These are phyloP conservation scores for Salmacisia buchloeana DNA, from an alignment of 1,284 basidiomycete genomes.

Conservation along the genomic window DNA sequence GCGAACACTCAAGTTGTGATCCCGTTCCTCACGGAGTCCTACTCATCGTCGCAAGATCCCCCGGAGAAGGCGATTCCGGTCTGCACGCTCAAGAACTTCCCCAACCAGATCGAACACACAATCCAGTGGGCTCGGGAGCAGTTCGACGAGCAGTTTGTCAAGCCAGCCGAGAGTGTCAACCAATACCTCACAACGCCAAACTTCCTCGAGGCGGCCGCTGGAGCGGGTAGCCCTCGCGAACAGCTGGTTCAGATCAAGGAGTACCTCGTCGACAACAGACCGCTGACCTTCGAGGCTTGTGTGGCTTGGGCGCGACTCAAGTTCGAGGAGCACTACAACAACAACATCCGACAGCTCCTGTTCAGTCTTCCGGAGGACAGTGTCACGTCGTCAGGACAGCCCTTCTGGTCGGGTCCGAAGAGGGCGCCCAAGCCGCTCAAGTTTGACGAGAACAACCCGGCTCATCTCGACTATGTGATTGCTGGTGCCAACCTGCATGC, in stretches of 20 bases:
- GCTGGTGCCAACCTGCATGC: constrained; percentile 94
- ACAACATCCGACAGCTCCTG: constrained; percentile 85
- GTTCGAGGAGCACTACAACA: constrained; percentile 91
- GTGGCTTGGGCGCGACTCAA: constrained; percentile 93
- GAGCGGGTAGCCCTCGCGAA: constrained; percentile 1
- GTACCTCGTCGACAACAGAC: constrained; percentile 85
- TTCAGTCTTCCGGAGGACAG: constrained; percentile 93
- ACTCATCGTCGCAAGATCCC: constrained; percentile 96
- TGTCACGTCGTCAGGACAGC: constrained; percentile 78
- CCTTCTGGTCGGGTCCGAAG: constrained; percentile 75
- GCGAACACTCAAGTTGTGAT: constrained; percentile 96
- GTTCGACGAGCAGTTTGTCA: constrained; percentile 89
- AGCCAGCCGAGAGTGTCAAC: constrained; percentile 90
- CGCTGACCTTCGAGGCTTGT: constrained; percentile 93
- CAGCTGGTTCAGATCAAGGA: constrained; percentile 85
- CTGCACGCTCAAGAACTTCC: constrained; percentile 99
- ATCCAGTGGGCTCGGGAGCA: constrained; percentile 88
- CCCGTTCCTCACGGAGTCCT: constrained; percentile 92
- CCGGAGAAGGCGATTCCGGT: constrained; percentile 97
- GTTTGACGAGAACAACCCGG: constrained; percentile 77
- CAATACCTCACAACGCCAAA: constrained; percentile 94
- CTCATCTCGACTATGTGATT: constrained; percentile 83
- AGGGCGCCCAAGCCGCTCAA: constrained; percentile 87
- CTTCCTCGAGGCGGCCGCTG: constrained; percentile 74
- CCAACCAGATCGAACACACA: constrained; percentile 97